Evolutionary conservation across 1,284 basidiomycete species (phyloP), one percentile per base, ranked within the genome.

Genomic region (Puccinia horiana): DNA sequence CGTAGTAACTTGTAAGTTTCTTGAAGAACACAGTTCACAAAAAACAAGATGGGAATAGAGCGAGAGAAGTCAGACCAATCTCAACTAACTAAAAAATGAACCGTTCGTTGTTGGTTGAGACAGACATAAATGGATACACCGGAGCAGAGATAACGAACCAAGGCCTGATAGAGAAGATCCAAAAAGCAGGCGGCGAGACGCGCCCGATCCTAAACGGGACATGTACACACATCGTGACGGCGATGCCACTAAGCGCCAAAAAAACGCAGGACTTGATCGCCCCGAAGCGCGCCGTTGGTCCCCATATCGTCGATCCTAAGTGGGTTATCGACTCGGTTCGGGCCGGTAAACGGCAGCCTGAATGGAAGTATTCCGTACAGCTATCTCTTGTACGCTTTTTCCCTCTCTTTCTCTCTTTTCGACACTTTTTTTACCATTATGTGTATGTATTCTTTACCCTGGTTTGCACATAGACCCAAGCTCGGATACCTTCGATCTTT

Each of bases 91-190:
- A 29, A 4, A 29, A 29, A 35, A 69, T 35, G 35, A 35, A 69
- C 65, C 16, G 12, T 12, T 63, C 8, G 12, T 6, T 9, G 12
- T 4, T 20, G 65, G 49, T 16, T 26, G 29, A 3, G 42, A 23
- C n/a, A 75, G 70, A 81, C 56, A 75, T 81, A 44, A 81, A 74
- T 42, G 80, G 80, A 18, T 81, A 81, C 44, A 81, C 80, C 32
- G 80, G 80, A n/a, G 44, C 44, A n/a, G 54, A 81, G 20, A 26
- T 65, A 20, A 63, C 56, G 18, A 81, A 81, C 42, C 70, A 74
- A 52, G 72, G 37, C 26, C 44, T 81, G 20, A 81, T 76, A 47
- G 23, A 29, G 32, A 67, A 75, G 47, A 67, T 81, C 35, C 54
- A 67, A 61, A 54, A 56, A 26, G 72, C 70, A 4, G 80, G 80